Base-by-base conservation (phyloP, 2,329 filamentous ascomycete species). In the Dendrostoma leiphaemia region DNA sequence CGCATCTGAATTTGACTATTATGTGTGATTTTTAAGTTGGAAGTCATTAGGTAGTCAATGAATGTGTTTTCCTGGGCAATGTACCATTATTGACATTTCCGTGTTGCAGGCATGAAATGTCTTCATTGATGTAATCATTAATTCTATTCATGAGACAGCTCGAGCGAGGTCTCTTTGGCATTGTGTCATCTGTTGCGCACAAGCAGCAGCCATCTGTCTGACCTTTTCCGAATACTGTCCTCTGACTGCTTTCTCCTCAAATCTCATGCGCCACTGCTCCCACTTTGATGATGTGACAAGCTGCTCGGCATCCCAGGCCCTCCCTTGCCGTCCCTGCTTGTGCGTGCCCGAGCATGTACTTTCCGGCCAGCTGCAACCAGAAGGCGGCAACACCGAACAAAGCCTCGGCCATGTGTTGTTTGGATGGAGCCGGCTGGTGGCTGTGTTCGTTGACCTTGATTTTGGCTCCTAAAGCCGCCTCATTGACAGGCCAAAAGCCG, bases 281-380 rank as follows among this genome's bases (percentile, higher is more conserved):
- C 51, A 49, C 23, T 44, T 12, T 2, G 41, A 38, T 29, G 9
- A 17, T 38, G 32, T 38, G 40, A 43, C 21, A 13, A 13, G 4
- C 6, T 2, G 12, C 13, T 43, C 6, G 6, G 12, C 10, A 9
- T 32, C 31, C 26, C 24, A 15, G 34, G 17, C 34, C 26, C 8
- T 21, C 17, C 5, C 7, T 21, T 32, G 21, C 19, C 8, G 34
- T 8, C 3, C 24, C 43, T 6, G 8, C n/a, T 9, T 3, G 15
- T 9, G 29, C 24, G 9, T 26, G 13, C 3, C 29, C n/a, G 24
- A 41, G 26, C 19, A 54, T 28, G 4, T 32, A 31, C 6, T 17
- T 19, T 21, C 40, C 52, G 24, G 47, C 47, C 3, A 54, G 3
- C 4, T 26, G 24, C 23, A 54, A 26, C 52, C 52, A 54, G 21